Conservation (phyloP, 2,329 filamentous ascomycete genomes). For the Graphilbum fragrans region DNA sequence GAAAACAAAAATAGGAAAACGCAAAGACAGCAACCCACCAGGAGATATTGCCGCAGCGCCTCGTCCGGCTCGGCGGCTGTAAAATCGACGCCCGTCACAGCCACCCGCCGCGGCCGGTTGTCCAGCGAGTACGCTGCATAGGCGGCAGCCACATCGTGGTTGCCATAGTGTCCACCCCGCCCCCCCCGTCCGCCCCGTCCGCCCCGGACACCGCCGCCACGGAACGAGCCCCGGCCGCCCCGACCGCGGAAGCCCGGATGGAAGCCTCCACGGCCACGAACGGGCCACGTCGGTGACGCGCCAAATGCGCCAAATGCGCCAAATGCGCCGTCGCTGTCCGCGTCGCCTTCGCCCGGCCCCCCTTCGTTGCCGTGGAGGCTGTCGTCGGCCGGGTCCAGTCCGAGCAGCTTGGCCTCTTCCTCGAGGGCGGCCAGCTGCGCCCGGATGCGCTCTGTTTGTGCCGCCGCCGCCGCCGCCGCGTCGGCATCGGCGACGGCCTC, state of each 20-base stretch:
- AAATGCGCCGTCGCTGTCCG: slow-evolving; percentile 17
- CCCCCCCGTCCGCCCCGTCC: not conserved
- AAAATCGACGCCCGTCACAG: slow-evolving; percentile 51
- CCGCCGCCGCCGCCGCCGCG: slow-evolving; percentile 10
- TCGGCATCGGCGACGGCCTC: not conserved
- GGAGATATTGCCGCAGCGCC: slow-evolving; percentile 55
- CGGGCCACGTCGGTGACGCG: slow-evolving; percentile 17
- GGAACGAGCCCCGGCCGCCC: too few relatives aligned
- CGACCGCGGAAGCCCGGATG: slow-evolving; percentile 22
- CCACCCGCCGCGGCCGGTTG: slow-evolving; percentile 59
- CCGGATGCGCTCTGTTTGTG: slow-evolving; percentile 52
- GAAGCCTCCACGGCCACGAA: slow-evolving; percentile 16
- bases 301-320: too few relatives aligned
- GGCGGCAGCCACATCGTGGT: slow-evolving; percentile 33
- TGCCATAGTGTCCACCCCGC: slow-evolving; percentile 25
- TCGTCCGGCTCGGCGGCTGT: slow-evolving; percentile 53
- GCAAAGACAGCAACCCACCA: slow-evolving; percentile 35
- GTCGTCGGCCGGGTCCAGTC: slow-evolving; percentile 42
- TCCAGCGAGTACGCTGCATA: slow-evolving; percentile 59
- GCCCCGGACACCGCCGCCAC: not conserved
- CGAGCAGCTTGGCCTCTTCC: slow-evolving; percentile 57
- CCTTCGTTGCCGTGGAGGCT: not conserved
- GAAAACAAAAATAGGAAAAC: not conserved
- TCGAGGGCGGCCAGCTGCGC: slow-evolving; percentile 62
- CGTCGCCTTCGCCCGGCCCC: not conserved